Conservation (phyloP, 177 flowering plant genomes). For the Vitis hybrid region DNA sequence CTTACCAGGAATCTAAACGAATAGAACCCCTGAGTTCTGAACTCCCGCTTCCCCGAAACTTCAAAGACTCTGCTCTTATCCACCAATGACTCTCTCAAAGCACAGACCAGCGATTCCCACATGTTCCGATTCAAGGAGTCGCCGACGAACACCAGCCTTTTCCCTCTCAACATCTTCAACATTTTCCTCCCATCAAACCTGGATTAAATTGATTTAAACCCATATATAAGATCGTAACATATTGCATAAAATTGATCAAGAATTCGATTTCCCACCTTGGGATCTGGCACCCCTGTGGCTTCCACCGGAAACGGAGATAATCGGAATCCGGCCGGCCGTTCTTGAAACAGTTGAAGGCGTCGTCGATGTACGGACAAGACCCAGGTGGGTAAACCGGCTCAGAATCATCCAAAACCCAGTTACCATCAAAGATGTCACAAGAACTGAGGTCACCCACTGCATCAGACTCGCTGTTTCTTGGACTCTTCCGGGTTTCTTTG, state of each 20-base stretch:
- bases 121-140: constrained; percentile 77
- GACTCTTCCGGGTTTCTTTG: constrained; percentile 6
- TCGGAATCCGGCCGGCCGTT: constrained; percentile 55
- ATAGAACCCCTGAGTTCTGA: constrained; percentile 47
- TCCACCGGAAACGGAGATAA: constrained; percentile 45
- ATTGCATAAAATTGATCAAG: not conserved
- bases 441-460: constrained; percentile 24
- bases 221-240: not conserved
- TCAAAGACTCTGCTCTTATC: constrained; percentile 47
- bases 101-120: constrained; percentile 78
- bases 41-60: constrained; percentile 42
- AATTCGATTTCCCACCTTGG: constrained; percentile 41
- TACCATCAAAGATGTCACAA: constrained; percentile 60
- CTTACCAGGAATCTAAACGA: constrained; percentile 52
- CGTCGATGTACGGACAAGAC: constrained; percentile 60
- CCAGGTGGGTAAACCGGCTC: constrained; percentile 47
- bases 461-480: constrained; percentile 6
- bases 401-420: constrained; percentile 48
- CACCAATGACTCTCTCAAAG: constrained; percentile 37
- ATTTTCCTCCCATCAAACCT: constrained; percentile 57
- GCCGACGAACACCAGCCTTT: constrained; percentile 70
- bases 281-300: constrained; percentile 46
- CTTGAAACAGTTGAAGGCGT: constrained; percentile 56
- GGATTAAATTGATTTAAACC: not conserved
- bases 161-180: constrained; percentile 61